Conservation (phyloP, 2,329 filamentous ascomycete species). For the Beauveria medogensis region DNA sequence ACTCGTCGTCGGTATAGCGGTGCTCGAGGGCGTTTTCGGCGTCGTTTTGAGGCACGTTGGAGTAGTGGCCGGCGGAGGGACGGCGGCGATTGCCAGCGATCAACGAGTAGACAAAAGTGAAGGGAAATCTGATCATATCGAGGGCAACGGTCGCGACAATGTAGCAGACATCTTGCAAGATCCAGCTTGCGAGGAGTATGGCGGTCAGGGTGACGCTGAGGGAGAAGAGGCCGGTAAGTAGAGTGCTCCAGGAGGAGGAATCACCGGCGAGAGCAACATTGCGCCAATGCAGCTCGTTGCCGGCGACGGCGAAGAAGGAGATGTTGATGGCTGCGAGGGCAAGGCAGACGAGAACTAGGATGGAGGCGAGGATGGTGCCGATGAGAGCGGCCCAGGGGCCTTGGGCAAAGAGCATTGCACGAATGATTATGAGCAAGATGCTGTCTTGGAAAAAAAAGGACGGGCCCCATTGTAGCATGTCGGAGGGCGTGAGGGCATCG, state of each 20-base stretch:
- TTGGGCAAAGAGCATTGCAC: conserved; percentile 7
- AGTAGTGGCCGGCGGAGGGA: conserved; percentile 12
- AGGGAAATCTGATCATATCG: conserved; percentile 21
- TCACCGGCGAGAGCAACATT: conserved; percentile 25
- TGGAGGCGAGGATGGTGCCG: not conserved
- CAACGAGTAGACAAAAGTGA: conserved; percentile 10
- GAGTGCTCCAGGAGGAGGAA: conserved; percentile 21
- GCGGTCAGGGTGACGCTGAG: conserved; percentile 15
- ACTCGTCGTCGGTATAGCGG: conserved; percentile 10
- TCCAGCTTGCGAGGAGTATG: conserved; percentile 16
- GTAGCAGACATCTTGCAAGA: conserved; percentile 20
- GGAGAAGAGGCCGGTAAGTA: conserved; percentile 24
- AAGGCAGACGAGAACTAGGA: conserved; percentile 7
- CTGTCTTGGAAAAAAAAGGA: conserved; percentile 12
- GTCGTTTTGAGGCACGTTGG: conserved; percentile 19
- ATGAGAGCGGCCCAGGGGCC: not conserved
- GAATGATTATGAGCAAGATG: conserved; percentile 7
- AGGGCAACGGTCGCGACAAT: conserved; percentile 14
- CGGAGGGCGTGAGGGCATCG: conserved; percentile 7
- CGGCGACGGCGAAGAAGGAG: conserved; percentile 21
- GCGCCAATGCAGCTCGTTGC: conserved; percentile 27
- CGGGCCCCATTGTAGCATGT: conserved; percentile 9
- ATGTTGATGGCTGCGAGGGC: conserved; percentile 18
- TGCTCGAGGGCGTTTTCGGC: conserved; percentile 13
- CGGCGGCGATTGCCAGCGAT: not conserved